Base-by-base conservation (phyloP, 208 protist genomes). In the Trypanosoma vivax region DNA sequence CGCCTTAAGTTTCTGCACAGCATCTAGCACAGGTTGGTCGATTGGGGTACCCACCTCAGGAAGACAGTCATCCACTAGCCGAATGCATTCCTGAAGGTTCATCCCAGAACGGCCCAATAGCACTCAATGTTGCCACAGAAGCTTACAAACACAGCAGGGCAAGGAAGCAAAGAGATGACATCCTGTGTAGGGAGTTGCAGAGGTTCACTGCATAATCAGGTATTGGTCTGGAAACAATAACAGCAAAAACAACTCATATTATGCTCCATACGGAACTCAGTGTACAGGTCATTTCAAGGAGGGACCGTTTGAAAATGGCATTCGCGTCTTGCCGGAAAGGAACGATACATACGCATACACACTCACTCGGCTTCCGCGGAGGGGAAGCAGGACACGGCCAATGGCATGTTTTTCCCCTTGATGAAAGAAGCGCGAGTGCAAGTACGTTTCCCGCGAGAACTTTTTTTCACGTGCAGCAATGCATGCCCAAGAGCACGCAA, bases 1-100 rank as follows among this genome's bases (percentile, higher is more conserved):
- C 9, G 39, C 24, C 28, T 21, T 45, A 7, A 65, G 27, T 4
- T 50, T 50, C 29, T 29, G 34, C 18, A 62, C 31, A 2, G 63
- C 63, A 7, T 19, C 9, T 6, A 59, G n/a, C 2, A 70, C 37
- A 13, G 39, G n/a, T 39, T 50, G 18, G 29, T 40, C 31, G 6
- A 19, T 21, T 31, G 52, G 42, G 13, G 48, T 3, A n/a, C 39
- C 46, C 14, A 35, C 54, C 7, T 9, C 30, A 27, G 54, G 54
- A 37, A 9, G 40, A 29, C 58, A 59, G 1, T 48, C 45, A 37
- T 21, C 62, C 38, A 70, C 50, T 16, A 54, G 63, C 30, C 62
- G 43, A 37, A 70, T 58, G n/a, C 19, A 56, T n/a, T 29, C 51
- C 39, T 60, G 60, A 40, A 67, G 33, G 28, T 59, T 47, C 43